Base-by-base conservation (phyloP, 164 flowering plant species). In the Aristolochia californica region DNA sequence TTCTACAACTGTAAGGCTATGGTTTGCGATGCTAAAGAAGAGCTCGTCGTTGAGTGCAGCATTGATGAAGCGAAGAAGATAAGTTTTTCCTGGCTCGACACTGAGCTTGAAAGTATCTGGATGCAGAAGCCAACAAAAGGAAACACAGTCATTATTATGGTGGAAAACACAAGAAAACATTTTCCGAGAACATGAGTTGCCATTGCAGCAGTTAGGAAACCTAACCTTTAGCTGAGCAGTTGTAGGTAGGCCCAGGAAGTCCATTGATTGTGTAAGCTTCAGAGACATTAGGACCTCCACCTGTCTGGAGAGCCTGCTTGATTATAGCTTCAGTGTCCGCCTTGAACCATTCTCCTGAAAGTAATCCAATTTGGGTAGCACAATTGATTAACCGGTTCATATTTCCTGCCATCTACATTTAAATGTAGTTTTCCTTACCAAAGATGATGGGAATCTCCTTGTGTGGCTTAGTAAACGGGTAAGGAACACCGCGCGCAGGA, bases 191-290 rank as follows among this genome's bases (percentile, higher is more conserved):
- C n/a, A n/a, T n/a, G n/a, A n/a, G n/a, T n/a, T n/a, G n/a, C n/a
- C n/a, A 57, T 43, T 9, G 22, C 18, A 15, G 27, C 13, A 45
- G 45, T n/a, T 15, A 16, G 20, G n/a, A 15, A 20, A 27, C 1
- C 20, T 23, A 64, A 82, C 96, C 83, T 78, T 77, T 77, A 8
- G 79, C 63, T 1, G 93, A 85, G 61, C 96, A 88, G 58, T 78
- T 79, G 66, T 82, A 83, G 18, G 69, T 61, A 2, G 74, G 84
- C 2, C 93, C 96, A 0, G 96, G 90, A 30, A 80, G 78, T 0
- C 93, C 96, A 48, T 88, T 88, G 23, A 87, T 81, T 52, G 91
- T 81, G 61, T 69, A 83, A 10, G 91, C 88, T 57, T 85, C 90
- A 1, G 96, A 85, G 8, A 83, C 75, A 67, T 82, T 83, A 4